phyloP scores from a whole-genome alignment of 139 green algal species.

The Volvox africanus region DNA sequence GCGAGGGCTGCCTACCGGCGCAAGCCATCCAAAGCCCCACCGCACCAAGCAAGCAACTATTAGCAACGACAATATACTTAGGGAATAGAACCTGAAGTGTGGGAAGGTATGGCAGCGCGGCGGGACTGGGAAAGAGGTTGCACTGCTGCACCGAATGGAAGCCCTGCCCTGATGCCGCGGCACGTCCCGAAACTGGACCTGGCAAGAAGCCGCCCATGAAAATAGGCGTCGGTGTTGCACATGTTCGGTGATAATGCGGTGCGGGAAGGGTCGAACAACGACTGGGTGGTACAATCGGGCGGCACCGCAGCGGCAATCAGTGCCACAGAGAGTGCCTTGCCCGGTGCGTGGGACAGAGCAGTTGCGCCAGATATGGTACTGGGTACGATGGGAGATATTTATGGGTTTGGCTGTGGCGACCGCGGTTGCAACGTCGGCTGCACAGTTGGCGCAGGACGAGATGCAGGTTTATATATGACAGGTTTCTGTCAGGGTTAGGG shows the following conservation, averaged over 20 bases:
- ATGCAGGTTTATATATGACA: no score
- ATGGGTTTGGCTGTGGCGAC: background rate
- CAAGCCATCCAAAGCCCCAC: no score
- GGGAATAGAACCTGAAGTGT: no score
- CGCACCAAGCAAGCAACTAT: no score
- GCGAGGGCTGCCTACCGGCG: no score
- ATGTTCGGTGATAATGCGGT: no score
- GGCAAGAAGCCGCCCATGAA: background rate
- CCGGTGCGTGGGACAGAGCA: background rate
- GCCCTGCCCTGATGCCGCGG: background rate
- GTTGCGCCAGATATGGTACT: background rate
- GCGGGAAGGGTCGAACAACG: background rate
- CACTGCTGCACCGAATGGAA: background rate
- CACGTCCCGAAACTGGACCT: background rate
- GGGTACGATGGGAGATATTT: no score
- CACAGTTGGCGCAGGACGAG: no score
- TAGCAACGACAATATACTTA: no score
- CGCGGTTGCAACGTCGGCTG: background rate
- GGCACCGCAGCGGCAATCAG: background rate
- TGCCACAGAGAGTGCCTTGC: background rate
- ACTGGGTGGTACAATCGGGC: background rate
- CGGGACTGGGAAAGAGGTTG: background rate
- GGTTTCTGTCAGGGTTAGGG: no score
- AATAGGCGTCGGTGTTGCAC: background rate
- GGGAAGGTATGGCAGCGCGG: background rate